Conservation (phyloP, 2,329 filamentous ascomycete species). For the Aureobasidium sp. region DNA sequence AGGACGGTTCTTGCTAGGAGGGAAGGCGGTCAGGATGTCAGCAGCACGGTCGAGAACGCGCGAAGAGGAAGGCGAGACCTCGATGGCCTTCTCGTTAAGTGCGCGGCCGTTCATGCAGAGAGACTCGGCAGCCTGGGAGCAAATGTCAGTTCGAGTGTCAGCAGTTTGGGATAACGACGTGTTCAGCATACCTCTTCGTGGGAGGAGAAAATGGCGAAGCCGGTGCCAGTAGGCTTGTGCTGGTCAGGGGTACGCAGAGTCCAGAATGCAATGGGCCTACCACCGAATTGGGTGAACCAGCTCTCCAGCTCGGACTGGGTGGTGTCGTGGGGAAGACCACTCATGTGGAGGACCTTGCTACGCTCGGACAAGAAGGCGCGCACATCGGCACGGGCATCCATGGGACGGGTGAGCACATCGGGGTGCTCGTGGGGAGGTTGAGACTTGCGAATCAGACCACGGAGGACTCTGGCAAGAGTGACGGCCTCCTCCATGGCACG, state of each 20-base stretch:
- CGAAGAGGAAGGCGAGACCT: conserved; percentile 96
- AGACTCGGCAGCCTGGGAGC: conserved; percentile 77
- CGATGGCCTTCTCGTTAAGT: conserved; percentile 96
- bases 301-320: conserved; percentile 98
- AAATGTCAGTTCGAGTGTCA: conserved; percentile 15
- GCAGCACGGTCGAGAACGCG: conserved; percentile 91
- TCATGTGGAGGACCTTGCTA: conserved; percentile 98
- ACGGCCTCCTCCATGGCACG: conserved; percentile 97
- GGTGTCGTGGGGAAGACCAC: conserved; percentile 91
- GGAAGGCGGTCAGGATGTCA: conserved; percentile 94
- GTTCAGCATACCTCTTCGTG: conserved; percentile 80
- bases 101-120: conserved; percentile 99
- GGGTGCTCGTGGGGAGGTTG: conserved; percentile 88
- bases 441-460: conserved; percentile 90
- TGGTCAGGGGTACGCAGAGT: conserved; percentile 95
- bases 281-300: conserved; percentile 99
- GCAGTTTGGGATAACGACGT: not conserved
- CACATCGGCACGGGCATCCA: conserved; percentile 95
- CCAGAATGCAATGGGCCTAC: conserved; percentile 97
- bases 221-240: conserved; percentile 98
- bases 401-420: conserved; percentile 87
- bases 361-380: conserved; percentile 91
- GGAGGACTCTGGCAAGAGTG: conserved; percentile 84
- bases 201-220: conserved; percentile 96
- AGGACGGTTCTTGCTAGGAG: conserved; percentile 95